These are phyloP conservation scores for Brasenia schreberi DNA, from an alignment of 164 flowering plant species.

Conservation along the genomic window DNA sequence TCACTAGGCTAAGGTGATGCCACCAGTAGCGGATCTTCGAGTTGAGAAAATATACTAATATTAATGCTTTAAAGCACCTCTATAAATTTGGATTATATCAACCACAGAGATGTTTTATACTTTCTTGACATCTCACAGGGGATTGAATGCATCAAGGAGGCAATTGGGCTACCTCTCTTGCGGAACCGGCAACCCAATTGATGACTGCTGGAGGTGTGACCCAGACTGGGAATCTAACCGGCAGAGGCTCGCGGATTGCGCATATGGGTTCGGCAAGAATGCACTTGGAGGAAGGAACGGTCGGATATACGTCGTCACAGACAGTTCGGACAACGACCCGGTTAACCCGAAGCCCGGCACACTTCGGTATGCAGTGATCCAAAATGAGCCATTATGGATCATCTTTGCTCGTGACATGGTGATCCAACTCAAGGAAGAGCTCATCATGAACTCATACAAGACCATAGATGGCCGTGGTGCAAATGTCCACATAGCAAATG, in stretches of 20 bases:
- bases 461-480: slow-evolving; percentile 80
- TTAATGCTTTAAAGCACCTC: background rate
- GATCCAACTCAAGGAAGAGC: slow-evolving; percentile 55
- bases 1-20: background rate
- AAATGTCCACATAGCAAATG: slow-evolving; percentile 78
- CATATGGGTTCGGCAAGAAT: slow-evolving; percentile 69
- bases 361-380: slow-evolving; percentile 60
- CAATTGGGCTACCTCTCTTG: slow-evolving; percentile 54
- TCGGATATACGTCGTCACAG: slow-evolving; percentile 59
- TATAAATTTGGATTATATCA: background rate
- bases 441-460: slow-evolving; percentile 76
- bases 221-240: slow-evolving; percentile 67
- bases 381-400: slow-evolving; percentile 77
- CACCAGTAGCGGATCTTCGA: background rate
- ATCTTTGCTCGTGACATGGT: slow-evolving; percentile 63
- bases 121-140: background rate
- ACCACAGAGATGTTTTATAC: background rate
- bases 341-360: slow-evolving; percentile 79
- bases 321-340: slow-evolving; percentile 43
- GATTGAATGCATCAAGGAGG: slow-evolving; percentile 47
- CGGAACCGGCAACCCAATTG: slow-evolving; percentile 73
- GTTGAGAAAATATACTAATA: background rate
- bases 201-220: slow-evolving; percentile 91
- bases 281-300: slow-evolving; percentile 68
- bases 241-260: slow-evolving; percentile 70